A percentile compares a stretch with the other conserved stretches of the same genome.
Conservation (phyloP, 2,329 filamentous ascomycete species). For the Monilinia aucupariae region DNA sequence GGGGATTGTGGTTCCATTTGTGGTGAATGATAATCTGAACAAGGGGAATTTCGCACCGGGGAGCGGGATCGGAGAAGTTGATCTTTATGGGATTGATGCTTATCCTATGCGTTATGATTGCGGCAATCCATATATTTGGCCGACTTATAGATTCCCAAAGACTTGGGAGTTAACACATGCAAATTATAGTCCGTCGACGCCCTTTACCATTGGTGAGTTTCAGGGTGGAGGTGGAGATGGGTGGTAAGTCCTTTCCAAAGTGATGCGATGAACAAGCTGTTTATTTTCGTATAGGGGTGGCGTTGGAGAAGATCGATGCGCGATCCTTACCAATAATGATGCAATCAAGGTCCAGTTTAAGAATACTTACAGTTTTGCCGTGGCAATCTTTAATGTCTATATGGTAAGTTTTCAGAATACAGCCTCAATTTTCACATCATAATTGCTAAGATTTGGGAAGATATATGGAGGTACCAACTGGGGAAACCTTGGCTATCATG, state of each 20-base stretch:
- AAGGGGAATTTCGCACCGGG: not conserved
- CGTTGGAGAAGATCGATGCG: conserved; percentile 60
- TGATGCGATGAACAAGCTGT: not conserved
- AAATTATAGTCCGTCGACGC: conserved; percentile 58
- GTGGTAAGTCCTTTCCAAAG: conserved; percentile 41
- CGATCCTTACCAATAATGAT: conserved; percentile 61
- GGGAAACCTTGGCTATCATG: conserved; percentile 69
- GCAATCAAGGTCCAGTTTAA: conserved; percentile 77
- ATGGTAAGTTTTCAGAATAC: conserved; percentile 50
- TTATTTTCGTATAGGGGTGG: conserved; percentile 45
- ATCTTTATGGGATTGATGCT: conserved; percentile 38
- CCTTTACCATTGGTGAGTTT: conserved; percentile 57
- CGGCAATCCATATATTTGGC: conserved; percentile 50
- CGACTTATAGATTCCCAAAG: conserved; percentile 49
- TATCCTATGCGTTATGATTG: conserved; percentile 45
- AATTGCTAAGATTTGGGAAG: conserved; percentile 43
- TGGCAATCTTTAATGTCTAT: conserved; percentile 66
- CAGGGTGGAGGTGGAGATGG: conserved; percentile 68
- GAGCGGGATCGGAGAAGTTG: conserved; percentile 19
- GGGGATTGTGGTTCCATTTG: conserved; percentile 67
- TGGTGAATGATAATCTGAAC: conserved; percentile 62
- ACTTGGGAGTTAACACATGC: conserved; percentile 50
- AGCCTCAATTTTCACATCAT: too few species aligned
- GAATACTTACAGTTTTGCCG: conserved; percentile 61
- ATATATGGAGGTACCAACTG: conserved; percentile 70